phyloP scores from a whole-genome alignment of 352 stramenopile genomes.

The Plasmopara muralis region DNA sequence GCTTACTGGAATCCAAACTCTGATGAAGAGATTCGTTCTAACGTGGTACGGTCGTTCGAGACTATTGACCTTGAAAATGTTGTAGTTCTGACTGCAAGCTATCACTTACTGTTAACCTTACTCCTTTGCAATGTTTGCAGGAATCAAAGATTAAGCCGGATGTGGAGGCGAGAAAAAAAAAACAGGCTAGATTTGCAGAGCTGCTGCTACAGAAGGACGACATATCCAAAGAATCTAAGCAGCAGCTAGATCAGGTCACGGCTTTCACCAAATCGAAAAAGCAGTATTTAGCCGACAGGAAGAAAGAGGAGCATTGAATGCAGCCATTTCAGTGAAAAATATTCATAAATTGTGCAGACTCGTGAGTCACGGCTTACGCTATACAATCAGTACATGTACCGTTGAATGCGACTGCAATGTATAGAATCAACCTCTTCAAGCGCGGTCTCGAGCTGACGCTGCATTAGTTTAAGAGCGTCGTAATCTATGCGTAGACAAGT shows the following conservation, averaged over 20 bases:
- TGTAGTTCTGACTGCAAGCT: not conserved
- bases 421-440: slow-evolving; percentile 65
- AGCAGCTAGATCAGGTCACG: slow-evolving; percentile 76
- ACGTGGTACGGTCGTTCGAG: slow-evolving; percentile 47
- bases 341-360: too few species aligned
- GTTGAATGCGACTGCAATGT: slow-evolving; percentile 64
- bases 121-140: slow-evolving; percentile 23
- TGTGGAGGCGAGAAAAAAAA: slow-evolving; percentile 45
- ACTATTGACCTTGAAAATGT: not conserved
- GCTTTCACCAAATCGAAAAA: slow-evolving; percentile 49
- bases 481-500: slow-evolving; percentile 59
- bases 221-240: slow-evolving; percentile 54
- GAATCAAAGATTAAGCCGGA: slow-evolving; percentile 67
- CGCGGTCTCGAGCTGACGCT: slow-evolving; percentile 56
- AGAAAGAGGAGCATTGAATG: slow-evolving; percentile 15
- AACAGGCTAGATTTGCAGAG: slow-evolving; percentile 70
- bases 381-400: slow-evolving; percentile 46
- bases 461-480: slow-evolving; percentile 51
- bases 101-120: not conserved
- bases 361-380: not conserved
- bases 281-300: slow-evolving; percentile 22
- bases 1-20: slow-evolving; percentile 67
- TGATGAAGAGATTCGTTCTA: slow-evolving; percentile 68
- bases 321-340: not conserved
- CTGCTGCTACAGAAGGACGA: slow-evolving; percentile 48